Base-by-base conservation (phyloP, 352 stramenopile genomes). In the Phytophthora crassamura region DNA sequence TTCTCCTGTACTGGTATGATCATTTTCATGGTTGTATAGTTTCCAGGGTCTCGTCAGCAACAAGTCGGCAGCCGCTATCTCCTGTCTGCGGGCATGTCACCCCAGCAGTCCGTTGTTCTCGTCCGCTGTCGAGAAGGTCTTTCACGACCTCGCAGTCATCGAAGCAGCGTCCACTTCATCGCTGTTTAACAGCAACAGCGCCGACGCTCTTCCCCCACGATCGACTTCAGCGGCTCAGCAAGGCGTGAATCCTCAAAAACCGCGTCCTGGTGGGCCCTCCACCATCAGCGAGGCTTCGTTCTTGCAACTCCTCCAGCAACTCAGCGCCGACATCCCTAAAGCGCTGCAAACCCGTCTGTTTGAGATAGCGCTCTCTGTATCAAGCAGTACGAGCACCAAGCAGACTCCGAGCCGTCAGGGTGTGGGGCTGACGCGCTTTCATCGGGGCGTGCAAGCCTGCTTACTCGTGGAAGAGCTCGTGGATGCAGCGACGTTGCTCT, bases 401-500 rank as follows among this genome's bases (percentile, higher is more conserved):
- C 51, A 68, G 15, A 9, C 9, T 6, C 4, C 22, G 5, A 43
- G 16, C 9, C 49, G 1, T 20, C 46, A 59, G 47, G 18, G 33
- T 14, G 65, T 73, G 39, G 52, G 52, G 1, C 28, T 73, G 5
- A 36, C 59, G 15, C 46, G 46, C 10, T 73, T 73, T 47, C 52
- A 59, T 34, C 59, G 59, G 48, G 52, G 51, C n/a, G 59, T 73
- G 1, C 51, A 69, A 30, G 32, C 20, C n/a, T 73, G 65, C 39
- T 59, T 73, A 2, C 40, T 73, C 4, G 14, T 65, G 18, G 65
- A 73, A 61, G 65, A 73, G 5, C 52, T 73, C 4, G 7, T 73
- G 7, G 65, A 73, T 45, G 45, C 59, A 46, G 59, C 52, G 6
- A 52, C 40, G 2, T 56, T 68, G 32, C 18, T 73, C 10, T 60